Percentiles rank a stretch among this genome's conserved stretches.
Conservation (phyloP, 352 stramenopile species). For the Pythium sp. region DNA sequence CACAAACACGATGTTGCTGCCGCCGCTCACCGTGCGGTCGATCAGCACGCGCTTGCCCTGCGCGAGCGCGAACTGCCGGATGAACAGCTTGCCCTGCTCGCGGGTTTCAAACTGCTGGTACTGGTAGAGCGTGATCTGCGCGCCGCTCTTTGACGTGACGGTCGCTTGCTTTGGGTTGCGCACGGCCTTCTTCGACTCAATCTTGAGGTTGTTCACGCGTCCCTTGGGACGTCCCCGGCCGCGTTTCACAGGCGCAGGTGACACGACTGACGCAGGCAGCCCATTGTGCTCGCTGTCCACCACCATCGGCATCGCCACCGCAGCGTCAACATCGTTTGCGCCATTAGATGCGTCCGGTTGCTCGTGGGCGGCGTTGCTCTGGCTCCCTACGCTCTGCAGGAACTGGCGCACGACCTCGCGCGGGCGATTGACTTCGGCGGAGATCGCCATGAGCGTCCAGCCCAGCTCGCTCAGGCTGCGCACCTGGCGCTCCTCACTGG, state of each 20-base stretch:
- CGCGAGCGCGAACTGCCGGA: slow-evolving; percentile 44
- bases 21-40: slow-evolving; percentile 34
- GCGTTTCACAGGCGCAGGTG: background rate
- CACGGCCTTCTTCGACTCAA: slow-evolving; percentile 7
- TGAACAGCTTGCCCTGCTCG: slow-evolving; percentile 37
- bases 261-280: background rate
- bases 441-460: slow-evolving; percentile 10
- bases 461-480: slow-evolving; percentile 3
- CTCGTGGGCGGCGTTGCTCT: background rate
- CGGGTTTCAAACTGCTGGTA: slow-evolving; percentile 38
- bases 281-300: background rate
- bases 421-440: slow-evolving; percentile 1
- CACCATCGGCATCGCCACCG: background rate
- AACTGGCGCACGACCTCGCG: slow-evolving; percentile 5
- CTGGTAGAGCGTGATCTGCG: slow-evolving; percentile 36
- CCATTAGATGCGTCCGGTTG: background rate
- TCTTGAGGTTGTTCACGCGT: slow-evolving; percentile 1
- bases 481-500: slow-evolving; percentile 4
- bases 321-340: background rate
- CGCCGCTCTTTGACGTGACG: slow-evolving; percentile 15
- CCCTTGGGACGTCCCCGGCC: slow-evolving; percentile 5
- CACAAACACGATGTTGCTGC: slow-evolving; percentile 50
- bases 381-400: background rate
- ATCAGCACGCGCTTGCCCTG: slow-evolving; percentile 42
- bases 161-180: slow-evolving; percentile 14